A percentile compares a stretch with the other conserved stretches of the same genome.
Evolutionary conservation across 495 filamentous ascomycete species (phyloP).

Genomic region (Acidomyces sp.): DNA sequence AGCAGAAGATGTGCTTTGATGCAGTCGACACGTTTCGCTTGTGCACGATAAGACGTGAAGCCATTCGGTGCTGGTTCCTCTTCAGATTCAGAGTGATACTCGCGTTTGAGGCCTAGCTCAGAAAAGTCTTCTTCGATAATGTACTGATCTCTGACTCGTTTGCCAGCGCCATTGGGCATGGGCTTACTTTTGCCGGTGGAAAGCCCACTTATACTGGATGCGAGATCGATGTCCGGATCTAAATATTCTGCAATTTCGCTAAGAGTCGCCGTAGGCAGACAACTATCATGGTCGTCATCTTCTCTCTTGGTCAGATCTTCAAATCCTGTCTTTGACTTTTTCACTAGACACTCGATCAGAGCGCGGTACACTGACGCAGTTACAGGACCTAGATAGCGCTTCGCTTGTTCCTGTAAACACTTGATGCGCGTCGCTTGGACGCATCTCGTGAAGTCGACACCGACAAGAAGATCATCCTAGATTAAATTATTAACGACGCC

Average conservation of each 20-base stretch:
- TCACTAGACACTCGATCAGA: conserved; percentile 56
- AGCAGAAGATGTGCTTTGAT: conserved; percentile 68
- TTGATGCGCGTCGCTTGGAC: conserved; percentile 67
- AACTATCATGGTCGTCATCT: conserved; percentile 33
- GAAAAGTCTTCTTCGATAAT: conserved; percentile 1
- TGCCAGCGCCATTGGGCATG: conserved; percentile 3
- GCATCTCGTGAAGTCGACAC: conserved; percentile 77
- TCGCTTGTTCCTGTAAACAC: conserved; percentile 51
- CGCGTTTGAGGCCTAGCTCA: conserved; percentile 10
- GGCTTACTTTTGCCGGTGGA: background rate
- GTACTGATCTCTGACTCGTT: background rate
- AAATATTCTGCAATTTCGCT: conserved; percentile 32
- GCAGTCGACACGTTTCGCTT: conserved; percentile 35
- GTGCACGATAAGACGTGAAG: conserved; percentile 9
- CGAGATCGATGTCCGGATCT: conserved; percentile 8
- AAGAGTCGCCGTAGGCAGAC: conserved; percentile 23
- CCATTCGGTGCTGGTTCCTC: conserved; percentile 10
- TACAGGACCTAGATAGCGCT: conserved; percentile 44
- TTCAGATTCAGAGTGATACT: conserved; percentile 8
- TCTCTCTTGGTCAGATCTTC: conserved; percentile 21
- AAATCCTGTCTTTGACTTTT: conserved; percentile 26
- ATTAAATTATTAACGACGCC: conserved; percentile 6
- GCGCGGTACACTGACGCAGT: conserved; percentile 64
- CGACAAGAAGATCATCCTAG: conserved; percentile 51
- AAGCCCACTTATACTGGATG: background rate